Percentiles rank a stretch among this genome's conserved stretches.
phyloP scores from a whole-genome alignment of 2,329 filamentous ascomycete species.

The Pseudogymnoascus sp. region DNA sequence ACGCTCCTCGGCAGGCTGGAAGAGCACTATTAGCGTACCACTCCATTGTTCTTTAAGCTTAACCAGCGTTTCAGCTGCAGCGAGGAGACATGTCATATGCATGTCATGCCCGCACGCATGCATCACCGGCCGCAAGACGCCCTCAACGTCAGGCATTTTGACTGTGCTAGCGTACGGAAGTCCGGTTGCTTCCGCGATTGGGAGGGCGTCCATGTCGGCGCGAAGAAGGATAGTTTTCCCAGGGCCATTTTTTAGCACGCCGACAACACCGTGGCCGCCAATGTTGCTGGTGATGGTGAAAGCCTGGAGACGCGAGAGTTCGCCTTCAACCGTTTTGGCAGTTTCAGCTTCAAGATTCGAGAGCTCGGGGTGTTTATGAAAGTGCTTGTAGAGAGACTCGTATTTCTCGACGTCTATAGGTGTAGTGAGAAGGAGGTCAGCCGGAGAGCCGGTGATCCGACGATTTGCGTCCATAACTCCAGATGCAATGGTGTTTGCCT shows the following conservation, averaged over 20 bases:
- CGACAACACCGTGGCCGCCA: conserved; percentile 50
- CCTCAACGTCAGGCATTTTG: conserved; percentile 30
- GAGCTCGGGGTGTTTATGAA: conserved; percentile 51
- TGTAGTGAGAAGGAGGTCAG: neutral
- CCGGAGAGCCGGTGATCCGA: neutral
- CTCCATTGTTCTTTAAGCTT: too few relatives aligned
- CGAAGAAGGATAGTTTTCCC: conserved; percentile 49
- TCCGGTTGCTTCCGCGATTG: conserved; percentile 46
- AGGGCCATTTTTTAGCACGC: conserved; percentile 44
- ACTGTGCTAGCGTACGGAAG: conserved; percentile 45
- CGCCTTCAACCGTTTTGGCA: conserved; percentile 35
- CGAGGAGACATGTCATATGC: conserved; percentile 52
- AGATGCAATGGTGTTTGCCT: neutral
- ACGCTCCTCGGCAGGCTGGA: too few relatives aligned
- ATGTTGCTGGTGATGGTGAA: conserved; percentile 42
- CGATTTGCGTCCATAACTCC: neutral
- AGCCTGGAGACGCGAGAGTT: conserved; percentile 28
- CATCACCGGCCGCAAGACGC: conserved; percentile 48
- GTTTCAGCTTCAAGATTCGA: conserved; percentile 47
- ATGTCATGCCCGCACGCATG: conserved; percentile 62
- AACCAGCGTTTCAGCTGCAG: conserved; percentile 33
- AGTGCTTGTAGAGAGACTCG: conserved; percentile 47
- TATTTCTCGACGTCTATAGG: conserved; percentile 27
- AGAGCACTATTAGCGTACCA: too few relatives aligned
- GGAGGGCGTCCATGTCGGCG: conserved; percentile 54